Conservation (phyloP, 768 basidiomycete species). For the Nidula microcarpa region DNA sequence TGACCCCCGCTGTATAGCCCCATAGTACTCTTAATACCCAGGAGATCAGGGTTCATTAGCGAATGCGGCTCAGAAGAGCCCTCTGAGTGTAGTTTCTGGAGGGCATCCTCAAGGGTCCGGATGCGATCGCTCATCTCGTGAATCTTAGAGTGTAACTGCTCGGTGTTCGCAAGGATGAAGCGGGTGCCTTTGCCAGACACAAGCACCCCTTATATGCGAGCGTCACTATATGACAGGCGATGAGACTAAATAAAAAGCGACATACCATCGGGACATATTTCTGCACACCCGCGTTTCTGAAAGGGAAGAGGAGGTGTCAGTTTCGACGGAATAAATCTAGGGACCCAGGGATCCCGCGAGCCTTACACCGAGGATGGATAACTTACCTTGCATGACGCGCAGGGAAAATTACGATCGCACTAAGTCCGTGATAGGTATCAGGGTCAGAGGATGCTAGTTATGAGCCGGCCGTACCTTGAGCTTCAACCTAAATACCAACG, state of each 20-base stretch:
- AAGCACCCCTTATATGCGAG: constrained; percentile 42
- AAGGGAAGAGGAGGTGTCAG: constrained; percentile 7
- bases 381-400: constrained; percentile 37
- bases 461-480: constrained; percentile 41
- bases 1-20: constrained; percentile 39
- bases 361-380: background rate
- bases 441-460: constrained; percentile 4
- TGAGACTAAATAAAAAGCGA: background rate
- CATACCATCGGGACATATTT: constrained; percentile 65
- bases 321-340: background rate
- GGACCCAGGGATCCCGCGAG: background rate
- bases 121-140: constrained; percentile 67
- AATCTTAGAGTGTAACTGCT: constrained; percentile 62
- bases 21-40: constrained; percentile 56
- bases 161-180: constrained; percentile 66
- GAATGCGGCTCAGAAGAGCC: constrained; percentile 38
- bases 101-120: constrained; percentile 56
- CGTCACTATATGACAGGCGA: constrained; percentile 1
- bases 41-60: constrained; percentile 43
- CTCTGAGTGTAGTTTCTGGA: constrained; percentile 28
- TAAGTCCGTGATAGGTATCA: constrained; percentile 13
- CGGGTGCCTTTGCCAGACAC: constrained; percentile 66
- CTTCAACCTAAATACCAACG: constrained; percentile 36
- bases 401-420: constrained; percentile 53
- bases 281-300: constrained; percentile 61